Evolutionary conservation across 192 early-diverging fungal species (phyloP), one percentile per base, ranked within the genome.

Genomic region (Glomus cerebriforme): DNA sequence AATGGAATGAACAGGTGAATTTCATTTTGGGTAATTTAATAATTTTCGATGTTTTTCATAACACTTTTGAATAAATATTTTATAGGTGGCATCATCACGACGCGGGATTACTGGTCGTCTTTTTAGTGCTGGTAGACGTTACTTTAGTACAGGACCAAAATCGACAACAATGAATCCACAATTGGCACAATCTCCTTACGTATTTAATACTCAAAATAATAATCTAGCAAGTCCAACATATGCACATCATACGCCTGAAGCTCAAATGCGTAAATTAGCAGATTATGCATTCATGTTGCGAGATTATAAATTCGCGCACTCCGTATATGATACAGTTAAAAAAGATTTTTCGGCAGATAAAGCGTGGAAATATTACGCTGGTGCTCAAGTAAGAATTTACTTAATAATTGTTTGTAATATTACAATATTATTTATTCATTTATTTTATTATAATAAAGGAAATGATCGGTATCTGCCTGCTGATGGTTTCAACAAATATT

Each of bases 261-360:
- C 96, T 12, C 90, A 95, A 78, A 90, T 99, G 89, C 88, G 97
- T 6, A 93, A 93, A 80, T 86, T 99, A 31, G 98, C 94, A 13
- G 97, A 99, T 85, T 99, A 92, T 85, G 91, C 96, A 4, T 99
- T 99, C 80, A 99, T 99, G 97, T 85, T 99, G 3, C 86, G 93
- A 31, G 98, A 99, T 80, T 98, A 93, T 83, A 88, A 89, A 65
- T 93, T 98, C 83, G 97, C 98, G 4, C 90, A 90, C 73, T 87
- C 89, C 0, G 92, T 96, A 6, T 99, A 99, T 78, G 96, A 99
- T 77, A 91, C 90, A 0, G 94, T 95, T 7, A 91, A 93, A 59
- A 89, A 92, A 77, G 97, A 97, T 72, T 99, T 92, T 86, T 83
- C 90, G 4, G 88, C 92, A 7, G 93, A 92, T 72, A 93, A 93